A percentile compares a stretch with the other conserved stretches of the same genome.
Evolutionary conservation across 78 protist species (phyloP).

Genomic region (Planoprotostelium fungivorum): DNA sequence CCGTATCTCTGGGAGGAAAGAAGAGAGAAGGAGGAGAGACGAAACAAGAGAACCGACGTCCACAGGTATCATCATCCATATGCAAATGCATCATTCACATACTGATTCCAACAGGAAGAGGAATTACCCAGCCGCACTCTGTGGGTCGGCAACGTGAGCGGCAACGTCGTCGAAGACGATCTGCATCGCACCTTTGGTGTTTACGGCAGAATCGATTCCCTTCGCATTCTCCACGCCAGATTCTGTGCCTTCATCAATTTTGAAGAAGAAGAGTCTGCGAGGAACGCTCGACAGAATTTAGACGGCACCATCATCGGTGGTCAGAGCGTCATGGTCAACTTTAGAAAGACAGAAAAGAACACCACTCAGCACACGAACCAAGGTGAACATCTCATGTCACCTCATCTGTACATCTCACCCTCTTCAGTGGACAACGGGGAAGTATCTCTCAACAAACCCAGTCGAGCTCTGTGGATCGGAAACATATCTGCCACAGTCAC

Average conservation of each 20-base stretch:
- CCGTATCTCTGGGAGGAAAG: not conserved
- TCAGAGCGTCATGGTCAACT: not conserved
- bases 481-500: conserved; percentile 32
- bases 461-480: conserved; percentile 64
- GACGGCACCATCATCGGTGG: not conserved
- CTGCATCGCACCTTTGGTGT: conserved; percentile 22
- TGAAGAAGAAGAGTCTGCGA: not conserved
- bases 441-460: conserved; percentile 17
- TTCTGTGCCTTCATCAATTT: conserved; percentile 65
- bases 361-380: not conserved
- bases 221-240: conserved; percentile 31
- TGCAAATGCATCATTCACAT: too few relatives aligned
- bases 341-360: not conserved
- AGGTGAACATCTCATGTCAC: not conserved
- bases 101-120: not conserved
- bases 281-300: not conserved
- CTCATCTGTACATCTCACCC: not conserved
- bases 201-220: conserved; percentile 57
- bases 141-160: conserved; percentile 66
- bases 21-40: not conserved
- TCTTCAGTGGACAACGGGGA: not conserved
- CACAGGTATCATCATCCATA: too few relatives aligned
- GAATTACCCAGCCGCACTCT: conserved; percentile 43
- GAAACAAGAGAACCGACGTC: too few relatives aligned
- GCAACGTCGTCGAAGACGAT: conserved; percentile 50